Evolutionary conservation across 2,329 filamentous ascomycete species (phyloP).

Genomic region (Cryphonectria carpinicola): DNA sequence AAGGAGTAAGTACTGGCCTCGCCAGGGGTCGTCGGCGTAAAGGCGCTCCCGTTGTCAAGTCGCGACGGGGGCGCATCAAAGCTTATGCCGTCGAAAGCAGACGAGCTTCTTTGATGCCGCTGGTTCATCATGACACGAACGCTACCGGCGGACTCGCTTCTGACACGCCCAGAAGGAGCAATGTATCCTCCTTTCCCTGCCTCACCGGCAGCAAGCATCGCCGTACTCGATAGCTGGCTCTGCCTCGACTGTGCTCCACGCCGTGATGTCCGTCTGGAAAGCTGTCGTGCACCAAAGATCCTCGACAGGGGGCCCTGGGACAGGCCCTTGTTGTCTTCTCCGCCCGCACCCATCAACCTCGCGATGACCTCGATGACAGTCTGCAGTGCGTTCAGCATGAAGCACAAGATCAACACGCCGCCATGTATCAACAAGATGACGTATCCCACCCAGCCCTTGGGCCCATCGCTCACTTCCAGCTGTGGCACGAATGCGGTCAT

Average conservation of each 20-base stretch:
- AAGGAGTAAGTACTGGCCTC: constrained; percentile 75
- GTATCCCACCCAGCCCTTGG: constrained; percentile 95
- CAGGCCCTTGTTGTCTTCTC: constrained; percentile 70
- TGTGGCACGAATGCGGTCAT: constrained; percentile 86
- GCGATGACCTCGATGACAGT: constrained; percentile 89
- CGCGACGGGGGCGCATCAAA: constrained; percentile 48
- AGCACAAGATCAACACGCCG: constrained; percentile 83
- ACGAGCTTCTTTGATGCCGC: constrained; percentile 54
- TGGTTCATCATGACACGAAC: constrained; percentile 54
- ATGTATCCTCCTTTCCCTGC: constrained; percentile 65
- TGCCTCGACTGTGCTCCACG: constrained; percentile 69
- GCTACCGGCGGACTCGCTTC: constrained; percentile 66
- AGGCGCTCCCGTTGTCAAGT: constrained; percentile 64
- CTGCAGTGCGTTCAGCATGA: constrained; percentile 89
- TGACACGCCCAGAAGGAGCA: constrained; percentile 56
- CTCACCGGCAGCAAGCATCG: constrained; percentile 74
- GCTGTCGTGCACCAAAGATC: constrained; percentile 88
- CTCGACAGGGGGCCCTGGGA: constrained; percentile 83
- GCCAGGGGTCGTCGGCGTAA: constrained; percentile 74
- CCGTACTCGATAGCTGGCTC: constrained; percentile 81
- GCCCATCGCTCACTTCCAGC: constrained; percentile 74
- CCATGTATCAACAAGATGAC: constrained; percentile 85
- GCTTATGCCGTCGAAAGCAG: constrained; percentile 56
- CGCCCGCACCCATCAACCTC: constrained; percentile 80
- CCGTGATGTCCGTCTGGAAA: constrained; percentile 72